Conservation (phyloP, 441 rosid genomes). For the Jatropha multifida region DNA sequence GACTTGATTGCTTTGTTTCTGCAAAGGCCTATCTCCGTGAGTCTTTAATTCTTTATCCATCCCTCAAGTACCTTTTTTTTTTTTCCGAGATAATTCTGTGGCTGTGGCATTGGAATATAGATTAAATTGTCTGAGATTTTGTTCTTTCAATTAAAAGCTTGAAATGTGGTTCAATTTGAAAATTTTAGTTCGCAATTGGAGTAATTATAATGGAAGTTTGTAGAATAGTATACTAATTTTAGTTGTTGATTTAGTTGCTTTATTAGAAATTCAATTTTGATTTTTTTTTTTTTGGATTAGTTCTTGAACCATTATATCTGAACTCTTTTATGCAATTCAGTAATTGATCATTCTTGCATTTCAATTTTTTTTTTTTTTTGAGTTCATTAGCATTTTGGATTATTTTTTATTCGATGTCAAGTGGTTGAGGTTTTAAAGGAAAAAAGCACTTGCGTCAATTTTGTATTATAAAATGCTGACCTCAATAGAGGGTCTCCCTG, state of each 20-base stretch:
- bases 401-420: not conserved
- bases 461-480: not conserved
- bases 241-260: too few relatives aligned
- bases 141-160: slow-evolving; percentile 1
- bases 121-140: not conserved
- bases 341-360: not conserved
- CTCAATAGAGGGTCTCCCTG: not conserved
- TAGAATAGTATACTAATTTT: not conserved
- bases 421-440: not conserved
- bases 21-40: slow-evolving; percentile 56
- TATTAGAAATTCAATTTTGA: not conserved
- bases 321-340: not conserved
- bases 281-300: not conserved
- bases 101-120: not conserved
- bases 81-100: not conserved
- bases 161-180: slow-evolving; percentile 7
- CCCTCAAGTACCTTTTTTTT: not conserved
- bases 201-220: not conserved
- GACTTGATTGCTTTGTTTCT: slow-evolving; percentile 52
- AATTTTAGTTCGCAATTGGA: not conserved
- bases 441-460: not conserved
- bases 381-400: not conserved
- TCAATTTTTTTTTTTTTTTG: not conserved
- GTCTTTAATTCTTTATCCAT: slow-evolving; percentile 7
- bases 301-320: not conserved